Percentiles rank a stretch among this genome's conserved stretches.
Conservation (phyloP, 2,329 filamentous ascomycete genomes). For the Colletotrichum sp. region DNA sequence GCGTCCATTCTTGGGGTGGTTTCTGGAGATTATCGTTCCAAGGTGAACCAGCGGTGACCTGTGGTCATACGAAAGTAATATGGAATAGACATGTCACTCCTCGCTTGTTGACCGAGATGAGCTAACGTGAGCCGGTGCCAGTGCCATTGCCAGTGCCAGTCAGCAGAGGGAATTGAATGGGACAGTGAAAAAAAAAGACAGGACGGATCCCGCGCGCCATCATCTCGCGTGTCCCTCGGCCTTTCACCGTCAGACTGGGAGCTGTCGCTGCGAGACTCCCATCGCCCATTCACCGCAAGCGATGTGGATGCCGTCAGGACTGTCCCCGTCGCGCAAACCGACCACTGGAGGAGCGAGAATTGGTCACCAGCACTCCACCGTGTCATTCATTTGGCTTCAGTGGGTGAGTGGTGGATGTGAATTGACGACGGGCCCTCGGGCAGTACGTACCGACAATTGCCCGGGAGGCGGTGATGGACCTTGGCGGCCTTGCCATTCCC, state of each 20-base stretch:
- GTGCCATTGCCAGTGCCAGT: not conserved
- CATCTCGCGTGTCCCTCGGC: not conserved
- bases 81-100: constrained; percentile 13
- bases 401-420: not conserved
- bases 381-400: not conserved
- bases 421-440: not conserved
- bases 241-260: not conserved
- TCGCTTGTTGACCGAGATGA: not conserved
- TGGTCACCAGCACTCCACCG: constrained; percentile 2
- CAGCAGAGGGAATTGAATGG: not conserved
- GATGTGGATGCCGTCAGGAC: not conserved
- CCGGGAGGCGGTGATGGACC: constrained; percentile 1
- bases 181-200: not conserved
- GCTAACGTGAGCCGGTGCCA: not conserved
- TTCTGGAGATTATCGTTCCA: not conserved
- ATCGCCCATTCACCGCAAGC: not conserved
- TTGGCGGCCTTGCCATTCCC: constrained; percentile 1
- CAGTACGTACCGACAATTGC: not conserved
- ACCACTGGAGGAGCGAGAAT: not conserved
- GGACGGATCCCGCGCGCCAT: constrained; percentile 12
- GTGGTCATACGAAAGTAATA: not conserved
- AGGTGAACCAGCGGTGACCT: constrained; percentile 20
- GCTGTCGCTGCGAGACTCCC: not conserved
- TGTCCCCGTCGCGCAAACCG: not conserved
- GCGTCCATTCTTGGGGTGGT: not conserved